Conservation (phyloP, 805 yeast species). For the Barnettozyma wickerhamii region DNA sequence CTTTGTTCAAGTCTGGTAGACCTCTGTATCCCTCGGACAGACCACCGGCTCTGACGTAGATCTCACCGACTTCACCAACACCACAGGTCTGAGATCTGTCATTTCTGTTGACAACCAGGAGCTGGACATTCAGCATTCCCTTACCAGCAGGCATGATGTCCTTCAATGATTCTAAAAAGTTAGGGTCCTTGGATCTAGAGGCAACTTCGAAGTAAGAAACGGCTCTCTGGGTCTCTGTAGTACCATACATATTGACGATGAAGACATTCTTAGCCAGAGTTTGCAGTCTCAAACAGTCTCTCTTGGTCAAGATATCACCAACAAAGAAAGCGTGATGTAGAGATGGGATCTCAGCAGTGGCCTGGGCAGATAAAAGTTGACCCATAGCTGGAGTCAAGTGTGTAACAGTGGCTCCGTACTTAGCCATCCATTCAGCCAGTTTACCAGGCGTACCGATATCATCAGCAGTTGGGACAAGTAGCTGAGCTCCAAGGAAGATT, state of each 20-base stretch:
- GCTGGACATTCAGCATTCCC: slow-evolving; percentile 95
- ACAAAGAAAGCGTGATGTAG: slow-evolving; percentile 97
- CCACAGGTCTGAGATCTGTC: slow-evolving; percentile 92
- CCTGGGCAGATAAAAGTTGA: slow-evolving; percentile 93
- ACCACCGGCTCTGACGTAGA: slow-evolving; percentile 97
- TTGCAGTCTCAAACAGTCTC: slow-evolving; percentile 93
- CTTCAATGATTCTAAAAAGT: slow-evolving; percentile 77
- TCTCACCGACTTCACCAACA: slow-evolving; percentile 98
- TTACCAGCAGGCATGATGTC: slow-evolving; percentile 98
- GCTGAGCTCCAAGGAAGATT: slow-evolving; percentile 87
- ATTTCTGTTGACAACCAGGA: slow-evolving; percentile 87
- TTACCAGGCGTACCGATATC: slow-evolving; percentile 99
- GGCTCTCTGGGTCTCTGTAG: slow-evolving; percentile 98
- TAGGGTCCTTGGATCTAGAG: slow-evolving; percentile 61
- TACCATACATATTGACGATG: slow-evolving; percentile 98
- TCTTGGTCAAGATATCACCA: slow-evolving; percentile 94
- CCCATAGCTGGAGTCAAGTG: slow-evolving; percentile 99
- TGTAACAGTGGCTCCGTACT: slow-evolving; percentile 88
- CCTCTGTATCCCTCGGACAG: slow-evolving; percentile 95
- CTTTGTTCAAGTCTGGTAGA: slow-evolving; percentile 79
- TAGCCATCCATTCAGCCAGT: slow-evolving; percentile 95
- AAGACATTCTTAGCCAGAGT: slow-evolving; percentile 83
- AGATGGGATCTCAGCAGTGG: slow-evolving; percentile 76
- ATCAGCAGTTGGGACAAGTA: slow-evolving; percentile 91
- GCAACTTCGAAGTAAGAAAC: slow-evolving; percentile 92